Evolutionary conservation across 768 basidiomycete genomes (phyloP).

Genomic region (Gloeostereum incarnatum): DNA sequence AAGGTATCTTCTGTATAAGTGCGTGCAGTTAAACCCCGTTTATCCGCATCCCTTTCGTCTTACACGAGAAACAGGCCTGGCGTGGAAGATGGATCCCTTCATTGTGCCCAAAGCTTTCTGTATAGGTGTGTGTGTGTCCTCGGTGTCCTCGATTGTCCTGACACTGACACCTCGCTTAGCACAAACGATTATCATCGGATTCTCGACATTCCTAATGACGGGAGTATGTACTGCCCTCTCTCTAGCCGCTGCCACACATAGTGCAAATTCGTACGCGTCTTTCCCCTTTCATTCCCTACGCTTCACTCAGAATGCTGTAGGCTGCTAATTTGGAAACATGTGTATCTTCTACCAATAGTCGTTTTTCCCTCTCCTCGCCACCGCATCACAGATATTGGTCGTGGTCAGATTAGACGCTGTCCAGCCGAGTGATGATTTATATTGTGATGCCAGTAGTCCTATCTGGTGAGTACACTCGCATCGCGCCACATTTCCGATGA

Average conservation of each 20-base stretch:
- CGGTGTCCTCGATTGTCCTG: background rate
- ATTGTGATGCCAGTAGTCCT: slow-evolving; percentile 51
- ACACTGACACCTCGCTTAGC: slow-evolving; percentile 15
- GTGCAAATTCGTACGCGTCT: slow-evolving; percentile 12
- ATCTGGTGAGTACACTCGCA: slow-evolving; percentile 35
- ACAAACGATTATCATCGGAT: slow-evolving; percentile 33
- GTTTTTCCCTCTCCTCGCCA: slow-evolving; percentile 38
- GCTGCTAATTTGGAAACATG: slow-evolving; percentile 36
- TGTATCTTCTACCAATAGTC: slow-evolving; percentile 33
- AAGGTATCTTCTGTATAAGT: slow-evolving; percentile 56
- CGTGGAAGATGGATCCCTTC: slow-evolving; percentile 54
- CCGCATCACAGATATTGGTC: slow-evolving; percentile 31
- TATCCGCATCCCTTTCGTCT: slow-evolving; percentile 3
- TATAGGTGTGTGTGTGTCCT: slow-evolving; percentile 26
- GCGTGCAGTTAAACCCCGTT: background rate
- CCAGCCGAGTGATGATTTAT: slow-evolving; percentile 38
- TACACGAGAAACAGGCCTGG: slow-evolving; percentile 36
- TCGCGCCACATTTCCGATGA: slow-evolving; percentile 1
- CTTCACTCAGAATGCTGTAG: slow-evolving; percentile 17
- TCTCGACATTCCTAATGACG: slow-evolving; percentile 32
- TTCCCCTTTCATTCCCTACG: background rate
- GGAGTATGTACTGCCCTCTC: slow-evolving; percentile 35
- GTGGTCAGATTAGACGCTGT: slow-evolving; percentile 34
- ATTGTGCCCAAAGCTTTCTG: slow-evolving; percentile 53
- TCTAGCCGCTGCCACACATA: slow-evolving; percentile 30